Base-by-base conservation (phyloP, 495 filamentous ascomycete genomes). In the Saxophila tyrrhenica region DNA sequence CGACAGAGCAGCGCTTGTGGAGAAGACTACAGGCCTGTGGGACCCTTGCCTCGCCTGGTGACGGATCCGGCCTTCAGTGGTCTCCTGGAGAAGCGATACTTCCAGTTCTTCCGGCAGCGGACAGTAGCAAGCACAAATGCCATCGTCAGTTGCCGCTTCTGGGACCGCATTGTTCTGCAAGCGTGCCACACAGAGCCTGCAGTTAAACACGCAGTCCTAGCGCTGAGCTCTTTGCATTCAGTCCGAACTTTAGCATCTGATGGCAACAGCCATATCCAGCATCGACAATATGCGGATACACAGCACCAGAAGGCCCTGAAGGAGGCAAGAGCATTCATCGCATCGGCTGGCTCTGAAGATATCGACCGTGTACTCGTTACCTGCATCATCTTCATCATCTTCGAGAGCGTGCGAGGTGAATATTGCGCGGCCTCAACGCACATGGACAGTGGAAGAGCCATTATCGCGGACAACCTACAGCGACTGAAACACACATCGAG, bases 161-260 rank as follows among this genome's bases (percentile, higher is more conserved):
- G 79, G 79, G 64, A 73, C 24, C 72, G 70, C 11, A 62, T 78
- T 19, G 72, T 82, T 8, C 73, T 79, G 3, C 78, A 79, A 62
- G 70, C 78, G 16, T 76, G 75, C 54, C 76, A 72, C 35, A 65
- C 65, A 44, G 78, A 81, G 55, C 77, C 79, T 0, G 78, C 78
- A 0, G 73, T 82, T 1, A 77, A 77, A 64, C 78, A 82, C 60
- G 79, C 79, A 25, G 74, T 82, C 9, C 66, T 76, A 9, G 73
- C 73, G 39, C 72, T 83, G 24, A 76, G 77, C 63, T 71, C 75
- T 9, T 64, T 82, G 16, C 78, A 79, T 55, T 78, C 64, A 2
- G 62, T 72, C 11, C 68, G 67, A 1, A 39, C 42, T 8, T 32
- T 43, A 24, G 15, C 19, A 32, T 21, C 15, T 3, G 50, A 50